Percentiles rank a stretch among this genome's conserved stretches.
These are phyloP conservation scores for Rosa persica DNA, from an alignment of 306 rosid species.

Conservation along the genomic window DNA sequence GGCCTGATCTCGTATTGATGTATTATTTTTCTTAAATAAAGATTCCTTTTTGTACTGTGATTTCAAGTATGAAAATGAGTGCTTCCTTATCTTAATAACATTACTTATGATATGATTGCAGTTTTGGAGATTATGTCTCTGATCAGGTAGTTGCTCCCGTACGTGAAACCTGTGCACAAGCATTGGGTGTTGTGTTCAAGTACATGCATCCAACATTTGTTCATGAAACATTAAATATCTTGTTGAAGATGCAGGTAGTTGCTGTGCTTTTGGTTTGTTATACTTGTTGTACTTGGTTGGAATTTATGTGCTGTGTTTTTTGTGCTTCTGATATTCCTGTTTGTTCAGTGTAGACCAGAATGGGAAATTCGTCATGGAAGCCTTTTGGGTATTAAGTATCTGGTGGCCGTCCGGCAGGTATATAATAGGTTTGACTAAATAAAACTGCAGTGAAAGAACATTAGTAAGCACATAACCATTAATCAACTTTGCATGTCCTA, in stretches of 20 bases:
- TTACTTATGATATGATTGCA: conserved; percentile 45
- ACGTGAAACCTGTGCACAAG: conserved; percentile 98
- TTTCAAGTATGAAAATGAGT: not conserved
- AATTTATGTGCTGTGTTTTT: conserved; percentile 29
- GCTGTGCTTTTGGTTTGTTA: conserved; percentile 17
- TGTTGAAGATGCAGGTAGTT: conserved; percentile 94
- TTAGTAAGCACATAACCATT: too few species aligned
- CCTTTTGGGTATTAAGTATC: conserved; percentile 90
- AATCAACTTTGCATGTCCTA: not conserved
- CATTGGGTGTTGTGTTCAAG: conserved; percentile 90
- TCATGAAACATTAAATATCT: conserved; percentile 76
- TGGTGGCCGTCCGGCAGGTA: conserved; percentile 96
- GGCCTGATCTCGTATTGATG: not conserved
- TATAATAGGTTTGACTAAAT: not conserved
- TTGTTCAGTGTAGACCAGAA: conserved; percentile 95
- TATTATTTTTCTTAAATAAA: not conserved
- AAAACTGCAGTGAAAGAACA: not conserved
- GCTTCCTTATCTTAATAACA: not conserved
- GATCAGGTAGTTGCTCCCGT: conserved; percentile 99
- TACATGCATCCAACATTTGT: conserved; percentile 88
- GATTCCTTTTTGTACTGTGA: not conserved
- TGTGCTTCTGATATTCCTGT: conserved; percentile 45
- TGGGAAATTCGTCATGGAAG: conserved; percentile 99
- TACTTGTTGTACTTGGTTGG: conserved; percentile 18
- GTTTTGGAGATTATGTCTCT: conserved; percentile 97